These are phyloP conservation scores for Heliosperma pusillum DNA, from an alignment of 148 eudicot genomes.

Conservation along the genomic window DNA sequence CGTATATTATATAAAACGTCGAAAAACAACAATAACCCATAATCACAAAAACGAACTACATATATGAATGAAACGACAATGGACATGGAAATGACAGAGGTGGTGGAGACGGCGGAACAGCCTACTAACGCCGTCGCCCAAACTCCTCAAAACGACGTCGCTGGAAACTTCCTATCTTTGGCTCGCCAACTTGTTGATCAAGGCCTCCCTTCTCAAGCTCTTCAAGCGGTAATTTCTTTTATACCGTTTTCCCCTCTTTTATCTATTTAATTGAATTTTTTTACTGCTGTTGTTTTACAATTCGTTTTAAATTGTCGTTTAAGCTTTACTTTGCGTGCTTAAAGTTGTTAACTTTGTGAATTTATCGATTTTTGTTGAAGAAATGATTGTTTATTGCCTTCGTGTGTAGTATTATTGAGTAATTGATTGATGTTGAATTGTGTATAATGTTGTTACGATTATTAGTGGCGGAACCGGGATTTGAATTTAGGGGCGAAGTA, in stretches of 20 bases:
- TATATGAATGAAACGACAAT: slow-evolving; percentile 23
- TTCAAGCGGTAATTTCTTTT: slow-evolving; percentile 58
- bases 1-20: background rate
- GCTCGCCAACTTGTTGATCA: slow-evolving; percentile 79
- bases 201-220: slow-evolving; percentile 75
- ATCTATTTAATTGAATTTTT: background rate
- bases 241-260: background rate
- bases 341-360: background rate
- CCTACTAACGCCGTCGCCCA: slow-evolving; percentile 15
- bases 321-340: background rate
- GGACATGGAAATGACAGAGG: slow-evolving; percentile 67
- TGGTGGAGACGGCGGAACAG: slow-evolving; percentile 15
- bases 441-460: background rate
- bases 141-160: slow-evolving; percentile 31
- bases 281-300: background rate
- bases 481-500: background rate
- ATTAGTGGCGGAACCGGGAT: background rate
- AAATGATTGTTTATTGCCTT: background rate
- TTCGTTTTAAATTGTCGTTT: background rate
- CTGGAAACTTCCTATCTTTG: slow-evolving; percentile 36
- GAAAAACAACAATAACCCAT: background rate
- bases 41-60: background rate
- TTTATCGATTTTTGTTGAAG: background rate
- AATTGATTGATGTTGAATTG: background rate
- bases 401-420: background rate